Base-by-base conservation (phyloP, 257 asterid species). In the Primulina tabacum region DNA sequence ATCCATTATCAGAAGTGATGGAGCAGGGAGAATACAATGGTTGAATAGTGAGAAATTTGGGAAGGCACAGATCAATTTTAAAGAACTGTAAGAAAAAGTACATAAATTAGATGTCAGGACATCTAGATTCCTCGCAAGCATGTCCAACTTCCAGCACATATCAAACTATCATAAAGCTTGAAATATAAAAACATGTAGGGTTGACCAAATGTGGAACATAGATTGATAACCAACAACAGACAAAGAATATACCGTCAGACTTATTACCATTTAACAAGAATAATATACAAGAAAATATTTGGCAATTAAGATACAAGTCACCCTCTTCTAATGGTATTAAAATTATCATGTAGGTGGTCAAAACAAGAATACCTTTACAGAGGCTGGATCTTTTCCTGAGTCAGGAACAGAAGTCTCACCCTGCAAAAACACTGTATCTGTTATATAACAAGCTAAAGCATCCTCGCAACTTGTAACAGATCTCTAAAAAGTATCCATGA, bases 381-480 rank as follows among this genome's bases (percentile, higher is more conserved):
- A 70, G 11, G 80, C 73, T 53, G 85, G 81, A 17, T 89, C 97
- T 74, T 90, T 89, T 77, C 81, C 97, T 0, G 84, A 32, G 77
- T 93, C 99, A 61, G 90, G 84, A 71, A 65, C 89, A 76, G 81
- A 82, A 65, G 87, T 82, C 81, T 94, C 99, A 26, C 99, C 99
- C 99, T 94, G 82, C 76, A 77, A 77, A 73, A 80, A 71, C 73
- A 78, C 57, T 68, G 74, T 34, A 34, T 43, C 62, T 47, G 65
- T 69, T 38, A 79, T 52, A 69, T 8, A 55, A 47, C 62, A 80
- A 75, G 60, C 71, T 58, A 80, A 70, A 73, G 67, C 76, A 67
- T 35, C 62, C 33, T 60, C 63, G 65, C 61, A 74, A 21, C 57
- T 52, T 59, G 62, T 71, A 65, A 35, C 66, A 77, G 29, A 58